Conservation (phyloP, 202 grass and related monocot genomes). For the Panicum hallii region DNA sequence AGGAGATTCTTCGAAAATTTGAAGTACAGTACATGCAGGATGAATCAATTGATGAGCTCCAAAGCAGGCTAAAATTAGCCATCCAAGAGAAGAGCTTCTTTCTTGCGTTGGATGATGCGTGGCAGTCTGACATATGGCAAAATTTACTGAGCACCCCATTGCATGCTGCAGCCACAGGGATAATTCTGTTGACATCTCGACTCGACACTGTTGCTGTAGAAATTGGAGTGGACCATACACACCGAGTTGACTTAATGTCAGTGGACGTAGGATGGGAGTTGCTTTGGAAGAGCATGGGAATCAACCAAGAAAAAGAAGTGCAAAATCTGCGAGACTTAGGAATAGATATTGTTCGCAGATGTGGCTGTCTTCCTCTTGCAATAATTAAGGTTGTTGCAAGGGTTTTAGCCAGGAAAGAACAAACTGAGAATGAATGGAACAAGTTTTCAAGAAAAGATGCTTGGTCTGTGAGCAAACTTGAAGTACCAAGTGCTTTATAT, state of each 20-base stretch:
- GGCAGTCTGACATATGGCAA: conserved; percentile 12
- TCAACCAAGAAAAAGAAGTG: conserved; percentile 30
- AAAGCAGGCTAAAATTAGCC: not conserved
- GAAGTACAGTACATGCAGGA: not conserved
- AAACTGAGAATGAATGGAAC: conserved; percentile 36
- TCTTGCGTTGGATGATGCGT: conserved; percentile 57
- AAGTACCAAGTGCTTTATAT: conserved; percentile 19
- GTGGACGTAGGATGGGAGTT: conserved; percentile 50
- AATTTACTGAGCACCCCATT: conserved; percentile 21
- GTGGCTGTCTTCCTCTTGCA: conserved; percentile 50
- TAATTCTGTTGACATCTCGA: conserved; percentile 47
- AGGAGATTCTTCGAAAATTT: conserved; percentile 24
- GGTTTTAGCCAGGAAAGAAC: conserved; percentile 15
- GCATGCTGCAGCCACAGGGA: not conserved
- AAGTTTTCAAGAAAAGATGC: conserved; percentile 9
- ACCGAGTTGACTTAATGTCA: conserved; percentile 41
- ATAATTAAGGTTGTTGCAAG: conserved; percentile 38
- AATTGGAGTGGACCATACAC: not conserved
- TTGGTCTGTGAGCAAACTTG: conserved; percentile 16
- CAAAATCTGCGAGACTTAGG: conserved; percentile 14
- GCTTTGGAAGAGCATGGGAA: conserved; percentile 37
- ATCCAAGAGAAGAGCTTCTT: conserved; percentile 22
- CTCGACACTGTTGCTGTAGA: not conserved
- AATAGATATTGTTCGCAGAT: conserved; percentile 50
- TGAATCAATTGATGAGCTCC: conserved; percentile 28